phyloP scores from a whole-genome alignment of 2,329 filamentous ascomycete genomes.

The Chaetomium globosum region DNA sequence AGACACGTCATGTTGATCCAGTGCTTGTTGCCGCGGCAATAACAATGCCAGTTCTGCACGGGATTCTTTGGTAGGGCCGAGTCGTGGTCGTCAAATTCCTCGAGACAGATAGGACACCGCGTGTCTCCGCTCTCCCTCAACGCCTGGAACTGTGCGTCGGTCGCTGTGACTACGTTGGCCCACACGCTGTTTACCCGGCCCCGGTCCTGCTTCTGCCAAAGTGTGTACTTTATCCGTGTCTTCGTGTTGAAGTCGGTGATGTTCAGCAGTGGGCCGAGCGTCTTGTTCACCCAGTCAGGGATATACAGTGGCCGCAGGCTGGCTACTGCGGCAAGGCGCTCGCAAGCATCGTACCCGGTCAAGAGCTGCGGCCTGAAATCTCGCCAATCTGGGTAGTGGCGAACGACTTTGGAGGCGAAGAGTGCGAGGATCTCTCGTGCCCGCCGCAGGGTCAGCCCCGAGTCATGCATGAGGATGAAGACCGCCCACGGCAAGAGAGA shows the following conservation, averaged over 20 bases:
- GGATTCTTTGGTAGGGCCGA: not conserved
- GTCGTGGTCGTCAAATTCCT: not conserved
- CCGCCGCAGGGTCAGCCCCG: not conserved
- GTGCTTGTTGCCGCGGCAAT: not conserved
- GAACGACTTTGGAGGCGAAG: not conserved
- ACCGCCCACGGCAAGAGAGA: not conserved
- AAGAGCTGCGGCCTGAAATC: not conserved
- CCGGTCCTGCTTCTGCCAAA: not conserved
- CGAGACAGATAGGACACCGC: not conserved
- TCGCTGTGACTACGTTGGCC: not conserved
- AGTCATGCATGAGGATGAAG: not conserved
- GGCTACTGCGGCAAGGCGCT: not conserved
- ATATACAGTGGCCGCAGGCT: not conserved
- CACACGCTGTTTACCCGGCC: not conserved
- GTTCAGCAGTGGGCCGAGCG: not conserved
- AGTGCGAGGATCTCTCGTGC: not conserved
- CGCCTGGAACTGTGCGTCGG: not conserved
- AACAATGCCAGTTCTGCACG: not conserved
- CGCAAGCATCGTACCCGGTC: not conserved
- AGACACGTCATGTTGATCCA: not conserved
- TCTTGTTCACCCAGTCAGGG: not conserved
- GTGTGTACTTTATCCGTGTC: not conserved
- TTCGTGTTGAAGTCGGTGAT: not conserved
- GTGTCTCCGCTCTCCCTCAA: not conserved
- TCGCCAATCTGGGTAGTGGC: not conserved